Base-by-base conservation (phyloP, 495 filamentous ascomycete genomes). In the Aspergillus haitiensis region DNA sequence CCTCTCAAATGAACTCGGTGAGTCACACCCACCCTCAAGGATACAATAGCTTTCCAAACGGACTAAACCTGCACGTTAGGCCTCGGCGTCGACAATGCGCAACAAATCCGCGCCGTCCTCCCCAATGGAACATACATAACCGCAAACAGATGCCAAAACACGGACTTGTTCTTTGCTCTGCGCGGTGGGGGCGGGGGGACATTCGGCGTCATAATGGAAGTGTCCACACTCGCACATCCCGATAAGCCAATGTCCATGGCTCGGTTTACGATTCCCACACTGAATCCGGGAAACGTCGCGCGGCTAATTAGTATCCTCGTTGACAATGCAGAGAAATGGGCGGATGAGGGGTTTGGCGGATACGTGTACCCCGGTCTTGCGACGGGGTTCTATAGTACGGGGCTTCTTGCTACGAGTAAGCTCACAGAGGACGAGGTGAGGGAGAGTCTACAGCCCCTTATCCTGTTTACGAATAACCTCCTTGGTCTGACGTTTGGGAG, bases 161-260 rank as follows among this genome's bases (percentile, higher is more conserved):
- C 60, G 31, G 78, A 83, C 55, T 72, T 84, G 12, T 84, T 71
- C 55, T 82, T 77, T 70, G 83, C 80, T 2, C 70, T 84, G 15
- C 73, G 82, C 8, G 82, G 83, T 18, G 83, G 83, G 5, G 83
- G 83, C 12, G 82, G 82, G 7, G 77, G 80, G 13, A 82, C 78
- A 16, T 84, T 82, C 58, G 82, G 80, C 9, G 72, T 84, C 15
- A 74, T 83, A 16, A 67, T 82, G 6, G 75, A 75, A 45, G 70
- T 69, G 53, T 79, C 78, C 2, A 67, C 75, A 52, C 72, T 72
- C 16, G 79, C 77, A 21, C 63, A 72, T 44, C 67, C 67, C 21
- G 60, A 61, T 34, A 63, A 72, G 49, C 64, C 64, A 16, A 56
- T 74, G 27, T 63, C 68, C 12, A 63, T 71, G 2, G 72, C 71